Conservation (phyloP, 805 yeast species). For the Metschnikowia aberdeeniae region DNA sequence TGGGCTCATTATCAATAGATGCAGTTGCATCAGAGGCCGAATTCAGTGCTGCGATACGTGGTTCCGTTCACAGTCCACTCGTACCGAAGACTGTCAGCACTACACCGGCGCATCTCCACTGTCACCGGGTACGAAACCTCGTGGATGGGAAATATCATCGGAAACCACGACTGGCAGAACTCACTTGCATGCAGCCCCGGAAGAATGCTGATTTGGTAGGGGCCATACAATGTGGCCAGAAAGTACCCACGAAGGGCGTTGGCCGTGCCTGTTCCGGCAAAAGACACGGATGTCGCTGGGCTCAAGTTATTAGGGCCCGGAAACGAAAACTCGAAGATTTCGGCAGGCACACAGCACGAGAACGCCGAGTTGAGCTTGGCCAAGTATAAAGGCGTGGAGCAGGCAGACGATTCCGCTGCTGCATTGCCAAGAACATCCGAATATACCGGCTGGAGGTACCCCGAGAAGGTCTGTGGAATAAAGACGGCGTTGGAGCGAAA, state of each 20-base stretch:
- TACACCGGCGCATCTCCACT: conserved; percentile 9
- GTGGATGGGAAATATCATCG: conserved; percentile 32
- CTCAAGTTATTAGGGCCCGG: conserved; percentile 33
- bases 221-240: conserved; percentile 62
- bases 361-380: conserved; percentile 16
- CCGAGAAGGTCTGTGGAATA: conserved; percentile 48
- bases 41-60: neutral
- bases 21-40: neutral
- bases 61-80: conserved; percentile 11
- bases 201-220: conserved; percentile 47
- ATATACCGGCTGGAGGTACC: conserved; percentile 67
- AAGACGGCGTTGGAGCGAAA: conserved; percentile 40
- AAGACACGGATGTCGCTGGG: conserved; percentile 11
- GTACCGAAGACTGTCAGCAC: conserved; percentile 11
- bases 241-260: conserved; percentile 80
- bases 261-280: conserved; percentile 29
- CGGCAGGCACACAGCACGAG: conserved; percentile 36
- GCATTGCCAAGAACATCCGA: conserved; percentile 42
- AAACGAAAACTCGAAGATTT: conserved; percentile 62
- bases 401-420: neutral
- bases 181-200: conserved; percentile 12
- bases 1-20: too few relatives aligned
- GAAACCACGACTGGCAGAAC: conserved; percentile 37
- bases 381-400: conserved; percentile 13
- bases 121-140: conserved; percentile 3